phyloP scores from a whole-genome alignment of 2,329 filamentous ascomycete genomes.

The Ampelomyces quisqualis region DNA sequence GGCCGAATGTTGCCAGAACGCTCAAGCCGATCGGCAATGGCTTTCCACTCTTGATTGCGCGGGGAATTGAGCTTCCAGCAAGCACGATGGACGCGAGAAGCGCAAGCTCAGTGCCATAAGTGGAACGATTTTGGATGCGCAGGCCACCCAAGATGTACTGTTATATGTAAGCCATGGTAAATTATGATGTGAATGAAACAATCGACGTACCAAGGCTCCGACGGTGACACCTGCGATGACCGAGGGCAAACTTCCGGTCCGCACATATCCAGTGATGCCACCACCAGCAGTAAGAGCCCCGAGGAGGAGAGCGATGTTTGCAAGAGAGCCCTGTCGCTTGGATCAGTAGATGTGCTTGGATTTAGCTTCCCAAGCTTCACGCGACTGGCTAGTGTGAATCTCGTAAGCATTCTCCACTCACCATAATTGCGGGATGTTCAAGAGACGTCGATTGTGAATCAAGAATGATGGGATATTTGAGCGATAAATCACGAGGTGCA shows the following conservation, averaged over 20 bases:
- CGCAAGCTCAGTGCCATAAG: constrained; percentile 86
- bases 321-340: constrained; percentile 40
- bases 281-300: constrained; percentile 81
- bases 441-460: neutral
- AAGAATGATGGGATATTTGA: neutral
- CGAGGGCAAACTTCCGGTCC: constrained; percentile 83
- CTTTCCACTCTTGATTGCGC: constrained; percentile 81
- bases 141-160: constrained; percentile 76
- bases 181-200: neutral
- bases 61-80: constrained; percentile 78
- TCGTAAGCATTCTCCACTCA: neutral
- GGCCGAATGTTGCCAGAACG: constrained; percentile 73
- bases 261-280: constrained; percentile 81
- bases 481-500: too few species aligned
- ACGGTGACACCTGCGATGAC: constrained; percentile 82
- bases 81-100: constrained; percentile 84
- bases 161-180: constrained; percentile 1
- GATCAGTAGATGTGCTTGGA: too few species aligned
- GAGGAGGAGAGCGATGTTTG: constrained; percentile 72
- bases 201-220: constrained; percentile 59
- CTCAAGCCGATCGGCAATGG: constrained; percentile 80
- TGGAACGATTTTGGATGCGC: constrained; percentile 70
- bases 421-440: neutral
- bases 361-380: constrained; percentile 5
- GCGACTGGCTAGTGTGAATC: neutral